phyloP scores from a whole-genome alignment of 2,329 filamentous ascomycete species.

The Penicillium sp. region DNA sequence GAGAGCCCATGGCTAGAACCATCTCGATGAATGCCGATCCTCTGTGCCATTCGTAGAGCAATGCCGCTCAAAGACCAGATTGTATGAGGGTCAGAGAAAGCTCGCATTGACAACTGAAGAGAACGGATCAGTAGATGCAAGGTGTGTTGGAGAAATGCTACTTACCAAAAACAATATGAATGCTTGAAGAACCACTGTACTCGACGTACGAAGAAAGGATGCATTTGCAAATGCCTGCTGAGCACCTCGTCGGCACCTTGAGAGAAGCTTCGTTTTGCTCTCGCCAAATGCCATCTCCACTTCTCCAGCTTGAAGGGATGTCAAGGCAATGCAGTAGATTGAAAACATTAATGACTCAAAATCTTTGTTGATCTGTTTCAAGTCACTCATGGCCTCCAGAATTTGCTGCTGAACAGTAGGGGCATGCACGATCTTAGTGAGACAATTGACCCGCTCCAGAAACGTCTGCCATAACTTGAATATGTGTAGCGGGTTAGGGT shows the following conservation, averaged over 20 bases:
- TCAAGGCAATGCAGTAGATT: slow-evolving; percentile 58
- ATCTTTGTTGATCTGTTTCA: slow-evolving; percentile 16
- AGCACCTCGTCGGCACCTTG: slow-evolving; percentile 18
- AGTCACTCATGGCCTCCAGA: slow-evolving; percentile 25
- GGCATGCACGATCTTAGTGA: slow-evolving; percentile 74
- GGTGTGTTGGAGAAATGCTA: background rate
- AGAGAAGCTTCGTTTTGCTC: slow-evolving; percentile 19
- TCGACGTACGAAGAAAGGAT: slow-evolving; percentile 45
- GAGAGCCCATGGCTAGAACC: slow-evolving; percentile 48
- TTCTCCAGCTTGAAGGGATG: slow-evolving; percentile 35
- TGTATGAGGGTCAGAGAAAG: slow-evolving; percentile 48
- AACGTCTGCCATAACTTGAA: slow-evolving; percentile 31
- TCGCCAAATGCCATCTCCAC: slow-evolving; percentile 24
- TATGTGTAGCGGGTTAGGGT: slow-evolving; percentile 23
- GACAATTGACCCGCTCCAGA: slow-evolving; percentile 54
- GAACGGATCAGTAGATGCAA: slow-evolving; percentile 3
- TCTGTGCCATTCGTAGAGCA: slow-evolving; percentile 50
- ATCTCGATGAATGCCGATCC: slow-evolving; percentile 54
- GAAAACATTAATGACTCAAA: slow-evolving; percentile 67
- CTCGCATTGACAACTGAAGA: slow-evolving; percentile 34
- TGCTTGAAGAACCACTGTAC: slow-evolving; percentile 50
- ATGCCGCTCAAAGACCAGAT: slow-evolving; percentile 55
- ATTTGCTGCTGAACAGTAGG: slow-evolving; percentile 48
- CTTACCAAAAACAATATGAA: slow-evolving; percentile 48
- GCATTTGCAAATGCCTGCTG: slow-evolving; percentile 23